Evolutionary conservation across 495 filamentous ascomycete genomes (phyloP).

Genomic region (Aspergillus diversus): DNA sequence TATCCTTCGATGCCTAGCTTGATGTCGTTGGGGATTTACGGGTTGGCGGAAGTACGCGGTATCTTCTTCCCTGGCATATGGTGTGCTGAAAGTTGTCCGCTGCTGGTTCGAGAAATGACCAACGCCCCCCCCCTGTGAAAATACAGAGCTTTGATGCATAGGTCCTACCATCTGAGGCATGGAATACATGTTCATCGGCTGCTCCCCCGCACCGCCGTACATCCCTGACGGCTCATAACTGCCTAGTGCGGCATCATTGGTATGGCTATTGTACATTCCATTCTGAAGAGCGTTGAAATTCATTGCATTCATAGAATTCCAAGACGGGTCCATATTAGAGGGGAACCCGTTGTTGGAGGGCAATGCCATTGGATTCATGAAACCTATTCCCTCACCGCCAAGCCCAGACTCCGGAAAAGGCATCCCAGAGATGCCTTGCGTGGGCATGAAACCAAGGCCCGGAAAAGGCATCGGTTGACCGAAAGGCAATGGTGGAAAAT

Average conservation of each 20-base stretch:
- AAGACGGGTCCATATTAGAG: constrained; percentile 43
- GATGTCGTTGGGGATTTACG: constrained; percentile 91
- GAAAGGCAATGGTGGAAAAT: constrained; percentile 31
- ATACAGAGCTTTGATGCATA: constrained; percentile 36
- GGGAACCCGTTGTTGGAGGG: constrained; percentile 46
- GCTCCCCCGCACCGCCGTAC: constrained; percentile 46
- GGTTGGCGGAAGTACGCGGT: constrained; percentile 95
- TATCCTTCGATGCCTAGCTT: constrained; percentile 73
- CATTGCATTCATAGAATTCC: constrained; percentile 57
- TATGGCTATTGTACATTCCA: constrained; percentile 55
- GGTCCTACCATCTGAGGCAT: constrained; percentile 36
- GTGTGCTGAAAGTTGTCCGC: constrained; percentile 64
- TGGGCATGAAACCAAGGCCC: constrained; percentile 33
- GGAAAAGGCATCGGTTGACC: constrained; percentile 41
- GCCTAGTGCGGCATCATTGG: constrained; percentile 32
- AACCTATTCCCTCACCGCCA: constrained; percentile 45
- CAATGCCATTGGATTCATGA: constrained; percentile 61
- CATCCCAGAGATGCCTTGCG: constrained; percentile 46
- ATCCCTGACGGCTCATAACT: constrained; percentile 38
- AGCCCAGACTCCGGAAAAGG: constrained; percentile 48
- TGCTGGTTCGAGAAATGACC: constrained; percentile 72
- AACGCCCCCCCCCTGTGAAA: constrained; percentile 38
- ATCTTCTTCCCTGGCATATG: constrained; percentile 75
- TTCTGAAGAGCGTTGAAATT: constrained; percentile 40
- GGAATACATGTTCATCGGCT: constrained; percentile 42